Evolutionary conservation across 2,329 filamentous ascomycete genomes (phyloP).

Genomic region (Diaporthe destruens): DNA sequence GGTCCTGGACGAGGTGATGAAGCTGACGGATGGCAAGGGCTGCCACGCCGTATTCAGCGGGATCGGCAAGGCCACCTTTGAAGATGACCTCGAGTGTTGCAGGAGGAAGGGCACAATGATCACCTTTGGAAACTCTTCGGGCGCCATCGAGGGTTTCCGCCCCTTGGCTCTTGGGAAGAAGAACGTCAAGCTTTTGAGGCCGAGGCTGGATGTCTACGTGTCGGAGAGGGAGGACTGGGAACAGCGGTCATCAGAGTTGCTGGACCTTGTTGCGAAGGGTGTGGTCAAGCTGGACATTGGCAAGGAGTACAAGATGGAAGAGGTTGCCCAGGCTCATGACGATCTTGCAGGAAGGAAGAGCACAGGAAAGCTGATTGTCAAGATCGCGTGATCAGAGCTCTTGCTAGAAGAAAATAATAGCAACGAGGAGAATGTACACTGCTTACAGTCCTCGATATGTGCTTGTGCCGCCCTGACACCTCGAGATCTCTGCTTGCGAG

Average conservation of each 20-base stretch:
- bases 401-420: neutral
- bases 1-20: conserved; percentile 69
- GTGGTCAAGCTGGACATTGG: conserved; percentile 41
- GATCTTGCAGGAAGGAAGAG: conserved; percentile 40
- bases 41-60: conserved; percentile 85
- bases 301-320: conserved; percentile 41
- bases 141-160: conserved; percentile 70
- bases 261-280: conserved; percentile 42
- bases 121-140: conserved; percentile 74
- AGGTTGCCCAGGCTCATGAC: conserved; percentile 41
- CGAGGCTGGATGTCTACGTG: conserved; percentile 74
- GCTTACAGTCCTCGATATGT: too few relatives aligned
- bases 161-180: conserved; percentile 66
- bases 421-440: neutral
- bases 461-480: too few relatives aligned
- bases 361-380: conserved; percentile 43
- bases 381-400: conserved; percentile 23
- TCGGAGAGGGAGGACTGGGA: conserved; percentile 70
- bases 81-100: conserved; percentile 57
- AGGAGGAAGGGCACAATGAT: conserved; percentile 71
- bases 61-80: conserved; percentile 79
- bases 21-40: conserved; percentile 79
- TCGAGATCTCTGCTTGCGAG: neutral
- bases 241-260: conserved; percentile 41
- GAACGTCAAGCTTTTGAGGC: conserved; percentile 74